Conservation (phyloP, 805 yeast species). For the Kregervanrija fluxuum region DNA sequence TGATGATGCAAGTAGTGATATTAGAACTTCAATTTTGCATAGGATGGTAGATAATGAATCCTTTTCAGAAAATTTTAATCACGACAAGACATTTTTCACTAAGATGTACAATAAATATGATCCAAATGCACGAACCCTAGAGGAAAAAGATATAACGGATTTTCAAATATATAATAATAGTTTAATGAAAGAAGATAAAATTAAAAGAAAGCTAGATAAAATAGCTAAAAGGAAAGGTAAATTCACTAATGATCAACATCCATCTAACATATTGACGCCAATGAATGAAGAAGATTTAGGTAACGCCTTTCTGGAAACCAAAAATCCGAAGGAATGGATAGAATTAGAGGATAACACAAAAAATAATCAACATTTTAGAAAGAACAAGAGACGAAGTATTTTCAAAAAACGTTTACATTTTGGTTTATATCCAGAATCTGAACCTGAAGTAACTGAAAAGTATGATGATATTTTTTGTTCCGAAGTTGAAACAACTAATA, state of each 20-base stretch:
- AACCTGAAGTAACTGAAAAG: conserved; percentile 1
- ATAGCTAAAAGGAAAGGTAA: conserved; percentile 6
- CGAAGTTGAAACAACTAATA: conserved; percentile 1
- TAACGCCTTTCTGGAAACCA: conserved; percentile 11
- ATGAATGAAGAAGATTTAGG: conserved; percentile 18
- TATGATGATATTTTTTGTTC: conserved; percentile 1
- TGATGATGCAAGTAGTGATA: conserved; percentile 8
- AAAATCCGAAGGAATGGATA: conserved; percentile 7
- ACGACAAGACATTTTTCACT: conserved; percentile 15
- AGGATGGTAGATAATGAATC: conserved; percentile 17
- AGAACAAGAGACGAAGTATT: conserved; percentile 2
- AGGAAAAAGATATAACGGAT: conserved; percentile 15
- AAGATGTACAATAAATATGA: conserved; percentile 18
- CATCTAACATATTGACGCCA: conserved; percentile 11
- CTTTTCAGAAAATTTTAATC: conserved; percentile 2
- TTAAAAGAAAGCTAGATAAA: conserved; percentile 14
- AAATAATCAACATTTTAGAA: not conserved
- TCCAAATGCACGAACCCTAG: not conserved
- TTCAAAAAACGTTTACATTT: not conserved
- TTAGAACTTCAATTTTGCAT: conserved; percentile 18
- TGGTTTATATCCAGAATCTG: not conserved
- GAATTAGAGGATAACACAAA: conserved; percentile 5
- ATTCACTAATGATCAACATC: not conserved
- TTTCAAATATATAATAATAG: conserved; percentile 23
- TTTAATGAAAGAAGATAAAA: conserved; percentile 20